phyloP scores from a whole-genome alignment of 257 asterid genomes.

The Solanum pinnatisectum region DNA sequence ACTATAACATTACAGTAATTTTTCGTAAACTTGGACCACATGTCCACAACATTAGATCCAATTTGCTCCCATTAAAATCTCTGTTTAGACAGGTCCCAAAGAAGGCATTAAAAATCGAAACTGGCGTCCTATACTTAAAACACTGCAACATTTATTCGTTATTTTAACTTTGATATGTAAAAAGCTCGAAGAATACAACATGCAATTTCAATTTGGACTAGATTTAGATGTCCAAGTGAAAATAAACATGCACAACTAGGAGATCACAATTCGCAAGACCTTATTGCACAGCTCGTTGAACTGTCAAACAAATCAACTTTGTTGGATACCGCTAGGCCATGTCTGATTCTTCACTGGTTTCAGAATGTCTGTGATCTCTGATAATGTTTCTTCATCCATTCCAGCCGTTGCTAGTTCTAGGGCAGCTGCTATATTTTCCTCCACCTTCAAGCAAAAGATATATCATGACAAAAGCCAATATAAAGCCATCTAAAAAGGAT shows the following conservation, averaged over 20 bases:
- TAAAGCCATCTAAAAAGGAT: not conserved
- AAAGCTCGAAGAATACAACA: not conserved
- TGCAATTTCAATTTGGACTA: not conserved
- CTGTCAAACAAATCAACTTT: conserved; percentile 19
- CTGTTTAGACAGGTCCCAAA: not conserved
- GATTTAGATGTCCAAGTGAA: not conserved
- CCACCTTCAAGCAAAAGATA: conserved; percentile 36
- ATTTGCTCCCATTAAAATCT: not conserved
- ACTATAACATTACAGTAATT: not conserved
- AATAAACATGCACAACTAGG: not conserved
- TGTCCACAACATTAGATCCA: not conserved
- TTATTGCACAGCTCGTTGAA: not conserved
- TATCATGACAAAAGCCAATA: not conserved
- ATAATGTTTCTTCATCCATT: conserved; percentile 43
- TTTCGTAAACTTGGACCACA: not conserved
- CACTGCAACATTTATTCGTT: not conserved
- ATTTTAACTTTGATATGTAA: not conserved
- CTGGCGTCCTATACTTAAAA: not conserved
- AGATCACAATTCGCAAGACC: not conserved
- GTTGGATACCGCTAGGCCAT: conserved; percentile 87
- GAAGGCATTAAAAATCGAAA: not conserved
- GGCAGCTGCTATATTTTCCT: conserved; percentile 78
- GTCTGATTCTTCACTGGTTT: conserved; percentile 84
- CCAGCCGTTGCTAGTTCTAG: conserved; percentile 43
- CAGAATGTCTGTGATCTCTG: conserved; percentile 54